Evolutionary conservation across 2,329 filamentous ascomycete genomes (phyloP).

Genomic region (Penicillium sp.): DNA sequence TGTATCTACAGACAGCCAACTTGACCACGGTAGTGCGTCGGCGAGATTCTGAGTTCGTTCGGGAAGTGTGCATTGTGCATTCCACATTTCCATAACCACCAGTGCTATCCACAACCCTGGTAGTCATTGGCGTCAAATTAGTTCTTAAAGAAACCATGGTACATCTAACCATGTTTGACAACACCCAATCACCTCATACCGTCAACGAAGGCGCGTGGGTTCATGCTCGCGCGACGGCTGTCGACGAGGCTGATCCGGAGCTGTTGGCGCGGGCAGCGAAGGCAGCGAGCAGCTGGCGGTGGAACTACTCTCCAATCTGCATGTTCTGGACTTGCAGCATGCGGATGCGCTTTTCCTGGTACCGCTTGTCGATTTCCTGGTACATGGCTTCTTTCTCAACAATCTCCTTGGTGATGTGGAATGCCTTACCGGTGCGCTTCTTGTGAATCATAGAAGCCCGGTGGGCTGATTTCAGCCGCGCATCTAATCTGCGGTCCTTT

Average conservation of each 20-base stretch:
- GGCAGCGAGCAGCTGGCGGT: constrained; percentile 36
- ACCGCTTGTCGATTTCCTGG: constrained; percentile 85
- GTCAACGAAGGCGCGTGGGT: constrained; percentile 27
- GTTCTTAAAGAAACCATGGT: too few relatives aligned
- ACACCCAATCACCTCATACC: too few relatives aligned
- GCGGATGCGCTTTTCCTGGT: constrained; percentile 40
- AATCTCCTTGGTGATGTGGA: constrained; percentile 81
- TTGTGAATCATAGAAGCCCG: constrained; percentile 91
- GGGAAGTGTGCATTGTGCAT: too few relatives aligned
- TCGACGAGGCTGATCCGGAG: constrained; percentile 20
- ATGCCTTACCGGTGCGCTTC: constrained; percentile 74
- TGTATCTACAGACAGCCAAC: too few relatives aligned
- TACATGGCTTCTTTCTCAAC: constrained; percentile 94
- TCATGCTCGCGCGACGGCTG: constrained; percentile 28
- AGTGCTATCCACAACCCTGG: too few relatives aligned
- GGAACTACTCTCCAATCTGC: constrained; percentile 39
- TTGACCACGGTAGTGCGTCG: too few relatives aligned
- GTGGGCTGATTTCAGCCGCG: constrained; percentile 79
- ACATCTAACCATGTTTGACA: too few relatives aligned
- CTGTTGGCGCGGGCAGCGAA: constrained; percentile 27
- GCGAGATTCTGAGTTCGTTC: too few relatives aligned
- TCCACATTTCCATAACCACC: too few relatives aligned
- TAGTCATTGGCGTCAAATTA: too few relatives aligned
- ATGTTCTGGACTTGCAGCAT: constrained; percentile 40
- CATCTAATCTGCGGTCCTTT: constrained; percentile 82